A percentile compares a stretch with the other conserved stretches of the same genome.
Evolutionary conservation across 345 rosid species (phyloP).

Genomic region (Linum lewisii): DNA sequence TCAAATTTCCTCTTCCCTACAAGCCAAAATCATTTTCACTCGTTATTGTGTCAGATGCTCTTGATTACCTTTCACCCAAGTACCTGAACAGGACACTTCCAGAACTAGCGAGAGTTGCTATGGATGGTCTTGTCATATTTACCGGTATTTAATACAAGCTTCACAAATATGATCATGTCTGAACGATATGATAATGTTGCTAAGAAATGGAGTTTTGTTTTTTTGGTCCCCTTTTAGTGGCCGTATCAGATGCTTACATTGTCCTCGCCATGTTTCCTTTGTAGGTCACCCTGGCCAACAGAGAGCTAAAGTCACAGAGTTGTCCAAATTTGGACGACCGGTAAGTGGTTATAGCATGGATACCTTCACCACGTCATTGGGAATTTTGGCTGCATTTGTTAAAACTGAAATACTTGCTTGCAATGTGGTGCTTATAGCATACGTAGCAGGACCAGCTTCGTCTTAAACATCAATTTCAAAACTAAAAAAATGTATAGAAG

Average conservation of each 20-base stretch:
- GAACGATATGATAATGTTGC: background rate
- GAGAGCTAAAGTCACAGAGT: constrained; percentile 47
- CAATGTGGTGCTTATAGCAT: too few relatives aligned
- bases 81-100: constrained; percentile 91
- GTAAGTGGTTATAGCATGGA: constrained; percentile 27
- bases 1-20: constrained; percentile 85
- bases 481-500: too few relatives aligned
- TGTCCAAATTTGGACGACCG: constrained; percentile 68
- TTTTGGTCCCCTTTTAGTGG: too few relatives aligned
- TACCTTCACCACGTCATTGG: background rate
- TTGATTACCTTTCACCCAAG: constrained; percentile 86
- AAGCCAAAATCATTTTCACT: constrained; percentile 85
- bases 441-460: too few relatives aligned
- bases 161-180: background rate
- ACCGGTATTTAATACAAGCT: constrained; percentile 39
- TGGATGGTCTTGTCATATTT: constrained; percentile 66
- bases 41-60: constrained; percentile 84
- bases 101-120: constrained; percentile 78
- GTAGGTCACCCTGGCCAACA: constrained; percentile 76
- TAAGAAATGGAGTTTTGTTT: too few relatives aligned
- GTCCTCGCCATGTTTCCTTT: background rate
- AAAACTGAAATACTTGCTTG: too few relatives aligned
- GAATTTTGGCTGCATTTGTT: background rate
- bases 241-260: background rate
- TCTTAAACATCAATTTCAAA: too few relatives aligned